These are phyloP conservation scores for Colletotrichum magnum DNA, from an alignment of 2,329 filamentous ascomycete species.

Conservation along the genomic window DNA sequence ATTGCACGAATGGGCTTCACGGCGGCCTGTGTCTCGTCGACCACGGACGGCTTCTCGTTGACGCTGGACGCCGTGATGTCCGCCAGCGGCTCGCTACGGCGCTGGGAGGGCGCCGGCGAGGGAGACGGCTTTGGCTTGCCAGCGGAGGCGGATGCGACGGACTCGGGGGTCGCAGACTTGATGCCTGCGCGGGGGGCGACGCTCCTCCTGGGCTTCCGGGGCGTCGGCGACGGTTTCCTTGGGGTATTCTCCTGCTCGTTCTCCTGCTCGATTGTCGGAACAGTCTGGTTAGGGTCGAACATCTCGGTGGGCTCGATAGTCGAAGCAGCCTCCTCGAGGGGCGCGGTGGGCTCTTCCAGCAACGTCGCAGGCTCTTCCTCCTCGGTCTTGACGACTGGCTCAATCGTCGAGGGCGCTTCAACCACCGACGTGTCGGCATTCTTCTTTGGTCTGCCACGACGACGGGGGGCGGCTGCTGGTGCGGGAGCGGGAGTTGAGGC, in stretches of 20 bases:
- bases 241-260: conserved; percentile 48
- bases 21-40: conserved; percentile 63
- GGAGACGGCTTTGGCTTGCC: conserved; percentile 68
- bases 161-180: conserved; percentile 54
- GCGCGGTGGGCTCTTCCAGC: conserved; percentile 4
- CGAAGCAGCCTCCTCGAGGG: conserved; percentile 14
- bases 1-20: conserved; percentile 82
- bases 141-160: conserved; percentile 44
- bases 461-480: conserved; percentile 45
- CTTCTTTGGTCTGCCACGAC: conserved; percentile 59
- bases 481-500: conserved; percentile 57
- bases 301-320: conserved; percentile 52
- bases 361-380: not conserved
- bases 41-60: conserved; percentile 70
- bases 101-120: conserved; percentile 68
- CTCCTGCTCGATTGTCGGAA: conserved; percentile 48
- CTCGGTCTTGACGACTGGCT: not conserved
- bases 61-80: conserved; percentile 80
- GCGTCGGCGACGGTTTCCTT: conserved; percentile 63
- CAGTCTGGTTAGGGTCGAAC: conserved; percentile 51
- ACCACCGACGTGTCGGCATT: conserved; percentile 51
- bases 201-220: conserved; percentile 75
- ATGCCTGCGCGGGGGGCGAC: conserved; percentile 56
- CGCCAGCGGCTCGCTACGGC: conserved; percentile 72
- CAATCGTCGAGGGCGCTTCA: not conserved